Conservation (phyloP, 495 filamentous ascomycete species). For the Patellaria atrata region DNA sequence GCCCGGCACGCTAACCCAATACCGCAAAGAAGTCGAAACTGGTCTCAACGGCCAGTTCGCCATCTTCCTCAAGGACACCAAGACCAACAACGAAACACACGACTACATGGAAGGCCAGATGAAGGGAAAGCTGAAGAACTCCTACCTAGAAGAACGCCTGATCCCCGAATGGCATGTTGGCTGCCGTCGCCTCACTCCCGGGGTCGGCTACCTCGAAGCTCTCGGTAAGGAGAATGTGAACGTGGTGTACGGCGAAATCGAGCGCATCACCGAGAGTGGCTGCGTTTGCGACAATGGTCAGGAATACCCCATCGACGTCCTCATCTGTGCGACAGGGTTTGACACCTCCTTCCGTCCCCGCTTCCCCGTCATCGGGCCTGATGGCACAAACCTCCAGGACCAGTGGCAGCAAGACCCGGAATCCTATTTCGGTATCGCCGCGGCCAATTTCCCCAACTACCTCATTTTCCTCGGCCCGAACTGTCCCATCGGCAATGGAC, state of each 20-base stretch:
- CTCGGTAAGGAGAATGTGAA: slow-evolving; percentile 22
- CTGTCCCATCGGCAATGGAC: slow-evolving; percentile 31
- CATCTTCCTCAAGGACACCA: slow-evolving; percentile 30
- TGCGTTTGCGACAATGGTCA: slow-evolving; percentile 20
- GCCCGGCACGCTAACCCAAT: slow-evolving; percentile 11
- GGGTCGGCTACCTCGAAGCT: slow-evolving; percentile 25
- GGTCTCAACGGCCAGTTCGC: slow-evolving; percentile 35
- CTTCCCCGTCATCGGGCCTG: slow-evolving; percentile 34
- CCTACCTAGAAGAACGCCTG: slow-evolving; percentile 17
- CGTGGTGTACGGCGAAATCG: slow-evolving; percentile 21
- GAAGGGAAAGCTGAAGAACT: slow-evolving; percentile 31
- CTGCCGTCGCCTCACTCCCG: slow-evolving; percentile 21
- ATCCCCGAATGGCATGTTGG: slow-evolving; percentile 18
- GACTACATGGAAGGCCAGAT: slow-evolving; percentile 24
- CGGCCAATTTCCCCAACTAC: slow-evolving; percentile 23
- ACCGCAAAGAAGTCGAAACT: slow-evolving; percentile 16
- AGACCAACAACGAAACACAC: slow-evolving; percentile 26
- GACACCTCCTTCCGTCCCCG: slow-evolving; percentile 35
- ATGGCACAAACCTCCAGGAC: slow-evolving; percentile 20
- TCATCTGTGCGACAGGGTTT: slow-evolving; percentile 38
- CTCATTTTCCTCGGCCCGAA: slow-evolving; percentile 29
- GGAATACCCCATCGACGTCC: slow-evolving; percentile 21
- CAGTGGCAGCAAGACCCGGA: slow-evolving; percentile 15
- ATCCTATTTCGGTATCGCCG: slow-evolving; percentile 19
- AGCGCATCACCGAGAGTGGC: slow-evolving; percentile 16